Evolutionary conservation across 495 filamentous ascomycete species (phyloP), one percentile per base, ranked within the genome.

Genomic region (Talaromyces thailandensis): DNA sequence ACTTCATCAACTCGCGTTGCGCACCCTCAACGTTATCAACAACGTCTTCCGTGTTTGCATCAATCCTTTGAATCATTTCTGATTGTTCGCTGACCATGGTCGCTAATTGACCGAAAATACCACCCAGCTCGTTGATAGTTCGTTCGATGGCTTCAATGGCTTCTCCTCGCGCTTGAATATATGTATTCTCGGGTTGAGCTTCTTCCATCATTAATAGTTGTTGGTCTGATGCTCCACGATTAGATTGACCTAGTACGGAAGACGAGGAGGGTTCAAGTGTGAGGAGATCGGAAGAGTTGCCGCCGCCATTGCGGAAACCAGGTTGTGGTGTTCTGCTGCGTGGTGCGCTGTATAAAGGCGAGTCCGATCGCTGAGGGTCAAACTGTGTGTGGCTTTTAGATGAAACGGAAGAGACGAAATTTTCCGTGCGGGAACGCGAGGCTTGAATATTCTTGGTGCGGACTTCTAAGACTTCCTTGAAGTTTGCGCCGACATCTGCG

Each of bases 371-470:
- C 72, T 81, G 69, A 56, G 77, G 67, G 55, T 84, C 75, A 51
- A 84, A 71, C 0, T 87, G 83, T 3, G 79, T 81, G 64, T 90
- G 89, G 32, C 89, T 85, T 62, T 93, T 91, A 45, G 88, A 84
- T 3, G 88, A 90, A 45, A 95, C 91, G 12, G 89, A 91, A 2
- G 90, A 93, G 24, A 98, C 90, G 64, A 98, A 98, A 69, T 97
- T 94, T 72, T 98, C 95, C 56, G 94, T 97, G 62, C 94, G 79
- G 48, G 90, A 88, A 37, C 91, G 83, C 51, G 91, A 93, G 12
- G 95, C 95, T 73, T 97, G 95, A 57, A 98, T 96, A 73, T 98
- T 98, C 79, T 97, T 96, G 52, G 94, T 98, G 31, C 94, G 87
- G 24, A 96, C 91, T 70, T 98, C 94, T 12, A 98, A 81, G 0